Evolutionary conservation across 257 asterid genomes (phyloP).

Genomic region (Gardenia jasminoides): DNA sequence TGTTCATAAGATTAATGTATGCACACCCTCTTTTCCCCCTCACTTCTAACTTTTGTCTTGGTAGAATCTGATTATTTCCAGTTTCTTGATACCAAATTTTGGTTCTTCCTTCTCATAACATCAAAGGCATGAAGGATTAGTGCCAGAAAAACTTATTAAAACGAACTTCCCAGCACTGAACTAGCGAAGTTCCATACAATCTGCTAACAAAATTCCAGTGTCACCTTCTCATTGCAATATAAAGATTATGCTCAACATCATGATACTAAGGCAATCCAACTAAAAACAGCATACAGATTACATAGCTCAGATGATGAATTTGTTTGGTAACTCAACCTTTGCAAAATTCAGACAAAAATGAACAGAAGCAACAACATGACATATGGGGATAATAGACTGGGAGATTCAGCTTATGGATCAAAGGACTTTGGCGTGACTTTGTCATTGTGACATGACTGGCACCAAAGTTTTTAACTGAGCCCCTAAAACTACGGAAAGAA

Average conservation of each 20-base stretch:
- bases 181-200: too few relatives aligned
- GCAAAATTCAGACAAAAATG: slow-evolving; percentile 8
- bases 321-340: slow-evolving; percentile 18
- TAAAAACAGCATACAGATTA: not conserved
- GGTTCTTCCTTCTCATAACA: not conserved
- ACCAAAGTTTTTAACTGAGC: slow-evolving; percentile 8
- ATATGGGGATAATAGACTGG: slow-evolving; percentile 17
- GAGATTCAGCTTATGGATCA: slow-evolving; percentile 21
- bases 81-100: not conserved
- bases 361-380: slow-evolving; percentile 13
- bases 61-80: not conserved
- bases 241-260: not conserved
- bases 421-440: slow-evolving; percentile 19
- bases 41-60: too few relatives aligned
- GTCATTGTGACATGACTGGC: not conserved
- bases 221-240: not conserved
- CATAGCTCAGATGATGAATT: not conserved
- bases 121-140: not conserved
- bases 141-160: not conserved
- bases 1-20: too few relatives aligned
- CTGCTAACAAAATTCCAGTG: not conserved
- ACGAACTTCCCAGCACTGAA: not conserved
- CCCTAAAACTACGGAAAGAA: slow-evolving; percentile 22
- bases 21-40: too few relatives aligned
- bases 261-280: not conserved